Evolutionary conservation across 2,329 filamentous ascomycete species (phyloP), one percentile per base, ranked within the genome.

Genomic region (Colletotrichum theobromicola): DNA sequence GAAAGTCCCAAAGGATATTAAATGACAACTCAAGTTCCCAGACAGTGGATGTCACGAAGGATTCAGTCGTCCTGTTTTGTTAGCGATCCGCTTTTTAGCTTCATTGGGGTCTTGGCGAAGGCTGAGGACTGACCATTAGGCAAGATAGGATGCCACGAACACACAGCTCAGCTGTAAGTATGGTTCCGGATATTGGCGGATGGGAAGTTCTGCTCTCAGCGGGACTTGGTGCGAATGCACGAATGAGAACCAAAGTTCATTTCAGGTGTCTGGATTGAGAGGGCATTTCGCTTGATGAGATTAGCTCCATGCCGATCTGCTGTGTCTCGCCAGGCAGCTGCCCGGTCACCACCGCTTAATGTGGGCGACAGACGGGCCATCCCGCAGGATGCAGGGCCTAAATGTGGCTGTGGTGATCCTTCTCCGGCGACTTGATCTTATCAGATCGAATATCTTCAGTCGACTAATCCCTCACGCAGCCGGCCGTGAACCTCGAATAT

Each of bases 401-500:
- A 50, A 21, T 50, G 42, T 50, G 42, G 42, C 42, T 50, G 42
- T 50, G 42, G 7, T 50, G 42, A 50, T 50, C 42, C 42, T 50
- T 50, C 37, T 21, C 10, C 21, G 42, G 42, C 42, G 13, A 50
- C 13, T 50, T 13, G 0, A 50, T 50, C 42, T 50, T 50, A 50
- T 50, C 42, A 50, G 42, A 50, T 50, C 42, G 42, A 50, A 50
- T 21, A n/a, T 50, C 42, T 50, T 50, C 42, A 21, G 42, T n/a
- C 24, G n/a, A 50, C 12, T 2, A 50, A 6, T 21, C 6, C 24
- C 1, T 21, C 5, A 21, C 2, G 42, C 3, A 7, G 42, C 42
- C n/a, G 13, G 1, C 21, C 10, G 3, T 46, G 10, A 46, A n/a
- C 1, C 0, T 46, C 42, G 7, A 50, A 3, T 6, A 2, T 50